phyloP scores from a whole-genome alignment of 164 flowering plant species.

The Taxillus chinensis region DNA sequence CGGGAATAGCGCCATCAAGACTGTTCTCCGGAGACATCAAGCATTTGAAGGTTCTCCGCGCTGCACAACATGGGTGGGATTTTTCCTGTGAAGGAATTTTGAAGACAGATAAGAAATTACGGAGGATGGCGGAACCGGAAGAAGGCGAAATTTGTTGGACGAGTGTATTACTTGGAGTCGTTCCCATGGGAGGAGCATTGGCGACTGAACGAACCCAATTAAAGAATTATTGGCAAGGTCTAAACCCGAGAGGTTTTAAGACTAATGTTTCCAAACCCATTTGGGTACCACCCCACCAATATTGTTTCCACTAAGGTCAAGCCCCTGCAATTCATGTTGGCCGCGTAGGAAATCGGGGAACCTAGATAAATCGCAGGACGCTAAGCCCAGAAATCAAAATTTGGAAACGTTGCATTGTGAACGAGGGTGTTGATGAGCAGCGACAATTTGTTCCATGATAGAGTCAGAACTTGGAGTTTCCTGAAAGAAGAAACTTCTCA shows the following conservation, averaged over 20 bases:
- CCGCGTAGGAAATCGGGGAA: constrained; percentile 3
- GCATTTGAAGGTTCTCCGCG: neutral
- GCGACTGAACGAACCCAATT: neutral
- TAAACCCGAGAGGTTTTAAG: neutral
- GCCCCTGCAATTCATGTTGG: constrained; percentile 2
- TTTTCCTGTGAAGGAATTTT: neutral
- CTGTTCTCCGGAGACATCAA: neutral
- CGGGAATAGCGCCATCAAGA: neutral
- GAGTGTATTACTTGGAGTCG: neutral
- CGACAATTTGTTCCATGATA: constrained; percentile 7
- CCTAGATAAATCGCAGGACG: neutral
- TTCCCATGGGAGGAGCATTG: neutral
- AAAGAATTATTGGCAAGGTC: neutral
- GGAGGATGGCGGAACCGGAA: constrained; percentile 2
- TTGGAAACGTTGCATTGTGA: neutral
- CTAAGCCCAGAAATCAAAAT: neutral
- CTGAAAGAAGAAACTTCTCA: neutral
- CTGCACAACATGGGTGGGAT: neutral
- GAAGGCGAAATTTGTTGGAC: neutral
- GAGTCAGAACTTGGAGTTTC: neutral
- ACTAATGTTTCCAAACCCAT: neutral
- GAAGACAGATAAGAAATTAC: neutral
- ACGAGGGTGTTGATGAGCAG: neutral
- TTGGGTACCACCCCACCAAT: constrained; percentile 1
- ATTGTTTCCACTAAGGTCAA: constrained; percentile 10